These are phyloP conservation scores for Plasmodium billcollinsi DNA, from an alignment of 169 alveolate genomes.

Conservation along the genomic window DNA sequence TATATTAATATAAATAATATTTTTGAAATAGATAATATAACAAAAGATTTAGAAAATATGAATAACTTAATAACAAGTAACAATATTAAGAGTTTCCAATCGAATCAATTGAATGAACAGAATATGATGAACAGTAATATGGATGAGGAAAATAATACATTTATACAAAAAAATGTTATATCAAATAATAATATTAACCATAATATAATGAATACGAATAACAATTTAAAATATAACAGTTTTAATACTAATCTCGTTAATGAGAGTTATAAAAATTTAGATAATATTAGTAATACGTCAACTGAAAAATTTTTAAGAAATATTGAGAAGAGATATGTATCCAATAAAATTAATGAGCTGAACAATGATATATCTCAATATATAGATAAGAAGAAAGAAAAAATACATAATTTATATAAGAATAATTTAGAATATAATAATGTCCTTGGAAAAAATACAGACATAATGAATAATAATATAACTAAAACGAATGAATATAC, in stretches of 20 bases:
- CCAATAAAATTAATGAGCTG: constrained; percentile 20
- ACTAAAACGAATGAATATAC: no score
- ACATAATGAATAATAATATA: no score
- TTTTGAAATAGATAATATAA: constrained; percentile 65
- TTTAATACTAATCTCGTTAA: neutral
- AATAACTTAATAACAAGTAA: neutral
- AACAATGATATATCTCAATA: constrained; percentile 21
- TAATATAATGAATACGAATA: neutral
- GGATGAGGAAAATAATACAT: neutral
- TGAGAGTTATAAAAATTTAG: neutral
- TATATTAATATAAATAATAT: constrained; percentile 55
- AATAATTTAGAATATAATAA: neutral
- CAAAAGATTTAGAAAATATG: constrained; percentile 37
- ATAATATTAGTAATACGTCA: neutral
- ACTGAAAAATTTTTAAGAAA: constrained; percentile 18
- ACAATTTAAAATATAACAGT: neutral
- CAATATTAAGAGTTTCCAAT: neutral
- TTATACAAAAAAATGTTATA: no score
- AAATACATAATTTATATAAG: neutral
- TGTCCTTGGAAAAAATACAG: neutral
- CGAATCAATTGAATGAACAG: neutral
- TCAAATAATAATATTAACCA: no score
- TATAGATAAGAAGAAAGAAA: constrained; percentile 40
- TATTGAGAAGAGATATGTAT: constrained; percentile 20
- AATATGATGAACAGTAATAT: neutral